phyloP scores from a whole-genome alignment of 1,284 basidiomycete genomes.

The Microbotryomycetes sp. region DNA sequence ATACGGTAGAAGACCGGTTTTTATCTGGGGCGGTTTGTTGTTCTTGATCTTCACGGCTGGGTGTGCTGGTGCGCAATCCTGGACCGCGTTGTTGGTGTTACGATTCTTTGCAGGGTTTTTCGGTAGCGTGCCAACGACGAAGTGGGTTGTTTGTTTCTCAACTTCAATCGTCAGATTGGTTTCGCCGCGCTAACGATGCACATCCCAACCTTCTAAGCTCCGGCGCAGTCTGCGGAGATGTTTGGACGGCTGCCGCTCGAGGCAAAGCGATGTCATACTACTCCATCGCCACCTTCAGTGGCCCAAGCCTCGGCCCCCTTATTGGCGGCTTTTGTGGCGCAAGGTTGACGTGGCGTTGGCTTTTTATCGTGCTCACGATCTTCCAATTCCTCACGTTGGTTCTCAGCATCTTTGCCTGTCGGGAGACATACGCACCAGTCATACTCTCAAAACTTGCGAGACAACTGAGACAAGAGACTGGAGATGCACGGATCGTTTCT shows the following conservation, averaged over 20 bases:
- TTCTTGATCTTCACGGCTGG: slow-evolving; percentile 40
- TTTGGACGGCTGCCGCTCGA: slow-evolving; percentile 38
- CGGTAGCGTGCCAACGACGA: slow-evolving; percentile 17
- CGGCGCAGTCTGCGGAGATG: slow-evolving; percentile 40
- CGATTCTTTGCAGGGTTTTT: slow-evolving; percentile 41
- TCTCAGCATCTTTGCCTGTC: slow-evolving; percentile 27
- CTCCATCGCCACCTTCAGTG: slow-evolving; percentile 41
- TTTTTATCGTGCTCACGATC: slow-evolving; percentile 35
- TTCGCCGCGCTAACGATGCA: slow-evolving; percentile 10
- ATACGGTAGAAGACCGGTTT: slow-evolving; percentile 39
- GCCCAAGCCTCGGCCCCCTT: slow-evolving; percentile 40
- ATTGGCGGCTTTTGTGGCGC: slow-evolving; percentile 38
- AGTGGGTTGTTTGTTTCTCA: neutral
- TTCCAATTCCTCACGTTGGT: slow-evolving; percentile 10
- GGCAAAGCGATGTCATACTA: slow-evolving; percentile 40
- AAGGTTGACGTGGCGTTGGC: slow-evolving; percentile 23
- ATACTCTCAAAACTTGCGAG: slow-evolving; percentile 20
- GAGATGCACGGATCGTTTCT: slow-evolving; percentile 24
- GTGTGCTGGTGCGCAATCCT: slow-evolving; percentile 33
- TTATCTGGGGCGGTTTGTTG: slow-evolving; percentile 34
- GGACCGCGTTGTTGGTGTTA: slow-evolving; percentile 40
- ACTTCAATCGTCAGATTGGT: neutral
- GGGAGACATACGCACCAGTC: slow-evolving; percentile 34
- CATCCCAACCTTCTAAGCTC: slow-evolving; percentile 38
- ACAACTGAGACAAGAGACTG: slow-evolving; percentile 16